phyloP scores from a whole-genome alignment of 1,284 basidiomycete genomes.

The Papiliotrema nemorosa region DNA sequence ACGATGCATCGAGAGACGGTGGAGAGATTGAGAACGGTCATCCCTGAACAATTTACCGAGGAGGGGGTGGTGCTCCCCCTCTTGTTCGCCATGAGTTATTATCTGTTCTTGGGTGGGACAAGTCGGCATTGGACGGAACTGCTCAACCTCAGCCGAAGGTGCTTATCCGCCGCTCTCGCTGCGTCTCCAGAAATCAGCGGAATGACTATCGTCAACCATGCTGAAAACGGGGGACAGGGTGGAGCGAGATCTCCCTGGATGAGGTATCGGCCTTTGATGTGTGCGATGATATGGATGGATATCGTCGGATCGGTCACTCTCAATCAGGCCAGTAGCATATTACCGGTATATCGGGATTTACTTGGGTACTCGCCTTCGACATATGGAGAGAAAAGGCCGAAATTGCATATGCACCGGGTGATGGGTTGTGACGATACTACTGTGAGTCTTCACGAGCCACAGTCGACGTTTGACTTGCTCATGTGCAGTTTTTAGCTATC shows the following conservation, averaged over 20 bases:
- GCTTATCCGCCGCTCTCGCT: constrained; percentile 7
- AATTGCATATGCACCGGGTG: constrained; percentile 65
- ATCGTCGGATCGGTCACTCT: constrained; percentile 70
- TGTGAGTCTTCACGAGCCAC: constrained; percentile 9
- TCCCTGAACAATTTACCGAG: constrained; percentile 7
- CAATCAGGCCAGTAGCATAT: constrained; percentile 58
- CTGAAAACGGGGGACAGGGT: neutral
- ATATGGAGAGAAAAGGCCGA: neutral
- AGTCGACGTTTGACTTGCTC: neutral
- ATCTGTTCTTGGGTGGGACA: constrained; percentile 20
- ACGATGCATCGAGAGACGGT: constrained; percentile 7
- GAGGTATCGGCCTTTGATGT: constrained; percentile 54
- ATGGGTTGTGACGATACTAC: constrained; percentile 75
- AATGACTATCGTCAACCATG: too few species aligned
- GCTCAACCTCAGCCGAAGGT: constrained; percentile 11
- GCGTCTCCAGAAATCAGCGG: constrained; percentile 3
- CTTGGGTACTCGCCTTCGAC: constrained; percentile 49
- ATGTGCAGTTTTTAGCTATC: constrained; percentile 65
- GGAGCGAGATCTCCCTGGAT: constrained; percentile 9
- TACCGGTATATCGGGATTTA: constrained; percentile 58
- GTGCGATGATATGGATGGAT: constrained; percentile 79
- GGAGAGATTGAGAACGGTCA: constrained; percentile 2
- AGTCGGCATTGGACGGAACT: constrained; percentile 13
- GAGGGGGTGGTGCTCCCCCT: constrained; percentile 17
- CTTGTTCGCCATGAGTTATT: constrained; percentile 14